Conservation (phyloP, 1,139 yeast genomes). For the Zygosaccharomyces pseudobailii region DNA sequence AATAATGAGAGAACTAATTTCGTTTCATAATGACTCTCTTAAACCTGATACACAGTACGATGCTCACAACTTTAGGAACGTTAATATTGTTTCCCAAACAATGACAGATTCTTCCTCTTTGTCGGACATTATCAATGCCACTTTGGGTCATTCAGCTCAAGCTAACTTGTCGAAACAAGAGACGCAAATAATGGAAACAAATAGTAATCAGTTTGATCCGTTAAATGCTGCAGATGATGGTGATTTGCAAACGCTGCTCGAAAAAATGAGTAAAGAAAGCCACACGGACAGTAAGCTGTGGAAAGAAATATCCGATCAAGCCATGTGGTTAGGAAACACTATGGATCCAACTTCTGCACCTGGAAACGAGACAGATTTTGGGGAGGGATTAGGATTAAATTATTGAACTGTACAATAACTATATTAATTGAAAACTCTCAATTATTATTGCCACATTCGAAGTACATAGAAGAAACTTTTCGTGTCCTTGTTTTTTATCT, state of each 20-base stretch:
- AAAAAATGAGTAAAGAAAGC: slow-evolving; percentile 27
- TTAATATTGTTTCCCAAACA: slow-evolving; percentile 16
- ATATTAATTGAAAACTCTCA: background rate
- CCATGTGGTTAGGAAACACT: slow-evolving; percentile 55
- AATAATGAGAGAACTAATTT: slow-evolving; percentile 51
- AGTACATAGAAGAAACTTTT: background rate
- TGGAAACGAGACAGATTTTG: slow-evolving; percentile 23
- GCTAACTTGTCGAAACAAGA: slow-evolving; percentile 18
- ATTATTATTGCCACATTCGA: background rate
- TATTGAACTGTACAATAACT: slow-evolving; percentile 1
- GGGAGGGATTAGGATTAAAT: slow-evolving; percentile 26
- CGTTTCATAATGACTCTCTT: slow-evolving; percentile 52
- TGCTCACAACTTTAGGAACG: slow-evolving; percentile 14
- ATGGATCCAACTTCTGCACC: slow-evolving; percentile 30
- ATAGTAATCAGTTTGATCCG: slow-evolving; percentile 29
- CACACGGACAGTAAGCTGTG: slow-evolving; percentile 59
- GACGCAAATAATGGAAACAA: slow-evolving; percentile 27
- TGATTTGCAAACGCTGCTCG: slow-evolving; percentile 29
- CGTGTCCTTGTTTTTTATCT: background rate
- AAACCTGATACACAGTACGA: slow-evolving; percentile 23
- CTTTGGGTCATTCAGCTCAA: slow-evolving; percentile 14
- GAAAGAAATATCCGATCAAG: slow-evolving; percentile 70
- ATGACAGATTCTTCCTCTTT: slow-evolving; percentile 11
- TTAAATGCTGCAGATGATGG: slow-evolving; percentile 21
- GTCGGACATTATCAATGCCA: slow-evolving; percentile 16